phyloP scores from a whole-genome alignment of 2,329 filamentous ascomycete genomes.

The Madurella mycetomatis region DNA sequence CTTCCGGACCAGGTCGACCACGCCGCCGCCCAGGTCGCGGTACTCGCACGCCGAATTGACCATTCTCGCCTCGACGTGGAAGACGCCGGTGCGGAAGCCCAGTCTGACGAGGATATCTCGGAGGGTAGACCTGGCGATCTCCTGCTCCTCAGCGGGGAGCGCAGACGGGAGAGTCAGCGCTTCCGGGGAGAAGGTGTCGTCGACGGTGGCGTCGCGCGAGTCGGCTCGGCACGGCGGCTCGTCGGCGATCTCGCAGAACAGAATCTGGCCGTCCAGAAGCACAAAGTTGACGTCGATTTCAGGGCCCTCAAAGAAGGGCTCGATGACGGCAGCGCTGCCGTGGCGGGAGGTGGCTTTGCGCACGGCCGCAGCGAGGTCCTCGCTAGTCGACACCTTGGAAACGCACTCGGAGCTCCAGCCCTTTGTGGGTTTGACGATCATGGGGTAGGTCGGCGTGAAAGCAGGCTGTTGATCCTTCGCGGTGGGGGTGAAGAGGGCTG shows the following conservation, averaged over 20 bases:
- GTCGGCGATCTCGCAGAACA: slow-evolving; percentile 25
- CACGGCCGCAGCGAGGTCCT: slow-evolving; percentile 21
- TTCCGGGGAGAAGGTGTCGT: slow-evolving; percentile 24
- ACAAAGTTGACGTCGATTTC: slow-evolving; percentile 28
- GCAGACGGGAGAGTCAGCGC: slow-evolving; percentile 24
- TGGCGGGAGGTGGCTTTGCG: slow-evolving; percentile 23
- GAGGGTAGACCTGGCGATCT: slow-evolving; percentile 16
- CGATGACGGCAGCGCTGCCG: slow-evolving; percentile 25
- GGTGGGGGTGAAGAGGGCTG: slow-evolving; percentile 11
- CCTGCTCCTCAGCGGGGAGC: slow-evolving; percentile 21
- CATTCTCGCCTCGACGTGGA: slow-evolving; percentile 25
- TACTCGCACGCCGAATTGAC: slow-evolving; percentile 21
- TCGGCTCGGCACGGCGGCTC: slow-evolving; percentile 25
- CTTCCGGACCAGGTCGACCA: slow-evolving; percentile 18
- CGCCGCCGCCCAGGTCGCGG: slow-evolving; percentile 7
- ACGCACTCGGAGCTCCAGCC: slow-evolving; percentile 27
- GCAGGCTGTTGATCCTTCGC: background rate
- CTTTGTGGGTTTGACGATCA: slow-evolving; percentile 27
- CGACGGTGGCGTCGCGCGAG: slow-evolving; percentile 14
- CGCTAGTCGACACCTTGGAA: slow-evolving; percentile 18
- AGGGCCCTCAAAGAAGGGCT: slow-evolving; percentile 26
- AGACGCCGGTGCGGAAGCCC: slow-evolving; percentile 24
- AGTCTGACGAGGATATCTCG: slow-evolving; percentile 19
- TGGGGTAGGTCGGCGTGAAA: slow-evolving; percentile 19
- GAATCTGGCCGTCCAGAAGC: slow-evolving; percentile 23